Evolutionary conservation across 2,329 filamentous ascomycete species (phyloP).

Genomic region (Arthroderma sp.): DNA sequence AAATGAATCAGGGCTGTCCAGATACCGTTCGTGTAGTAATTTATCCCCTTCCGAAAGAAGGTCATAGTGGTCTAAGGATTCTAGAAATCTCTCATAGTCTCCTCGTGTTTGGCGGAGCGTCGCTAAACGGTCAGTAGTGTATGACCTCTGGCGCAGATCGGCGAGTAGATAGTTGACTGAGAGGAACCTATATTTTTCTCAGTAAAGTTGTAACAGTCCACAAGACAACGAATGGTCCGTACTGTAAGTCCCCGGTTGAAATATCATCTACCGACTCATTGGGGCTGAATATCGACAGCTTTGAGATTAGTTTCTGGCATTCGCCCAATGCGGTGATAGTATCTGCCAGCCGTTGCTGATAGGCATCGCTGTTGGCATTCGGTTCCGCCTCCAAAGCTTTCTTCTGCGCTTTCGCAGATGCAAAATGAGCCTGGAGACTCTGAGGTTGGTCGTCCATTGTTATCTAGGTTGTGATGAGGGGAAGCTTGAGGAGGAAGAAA

Average conservation of each 20-base stretch:
- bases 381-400: constrained; percentile 43
- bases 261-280: constrained; percentile 87
- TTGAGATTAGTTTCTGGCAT: constrained; percentile 54
- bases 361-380: constrained; percentile 52
- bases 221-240: constrained; percentile 9
- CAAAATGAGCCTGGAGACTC: constrained; percentile 43
- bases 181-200: constrained; percentile 45
- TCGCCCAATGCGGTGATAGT: constrained; percentile 60
- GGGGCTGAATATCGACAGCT: constrained; percentile 70
- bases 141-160: constrained; percentile 56
- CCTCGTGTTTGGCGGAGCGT: constrained; percentile 51
- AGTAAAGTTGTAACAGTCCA: constrained; percentile 12
- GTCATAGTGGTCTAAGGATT: constrained; percentile 63
- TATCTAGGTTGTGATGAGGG: background rate
- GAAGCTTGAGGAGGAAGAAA: too few relatives aligned
- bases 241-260: constrained; percentile 70
- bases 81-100: constrained; percentile 67
- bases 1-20: constrained; percentile 58
- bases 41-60: constrained; percentile 53
- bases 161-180: constrained; percentile 65
- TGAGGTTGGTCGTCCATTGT: constrained; percentile 31
- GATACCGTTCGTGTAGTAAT: constrained; percentile 59
- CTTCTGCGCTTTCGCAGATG: constrained; percentile 42
- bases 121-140: constrained; percentile 50
- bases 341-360: constrained; percentile 52